These are phyloP conservation scores for Macadamia tetraphylla DNA, from an alignment of 164 flowering plant genomes.

Conservation along the genomic window DNA sequence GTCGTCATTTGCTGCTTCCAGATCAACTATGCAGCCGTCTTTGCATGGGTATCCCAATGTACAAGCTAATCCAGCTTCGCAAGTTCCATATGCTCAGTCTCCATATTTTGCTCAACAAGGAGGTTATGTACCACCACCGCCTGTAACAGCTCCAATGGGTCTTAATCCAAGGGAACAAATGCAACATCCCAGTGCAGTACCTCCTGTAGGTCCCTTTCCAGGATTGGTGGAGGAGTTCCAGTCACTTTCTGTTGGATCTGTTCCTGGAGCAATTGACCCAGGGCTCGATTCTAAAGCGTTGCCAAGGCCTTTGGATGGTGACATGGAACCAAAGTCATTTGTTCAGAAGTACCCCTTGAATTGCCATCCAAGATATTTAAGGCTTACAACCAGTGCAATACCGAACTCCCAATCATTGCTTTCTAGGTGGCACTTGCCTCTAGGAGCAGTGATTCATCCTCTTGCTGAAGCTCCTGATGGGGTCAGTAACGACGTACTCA, in stretches of 20 bases:
- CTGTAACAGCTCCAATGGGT: slow-evolving; percentile 28
- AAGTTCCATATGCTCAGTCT: slow-evolving; percentile 31
- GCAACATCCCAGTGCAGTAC: slow-evolving; percentile 44
- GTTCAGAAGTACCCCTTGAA: slow-evolving; percentile 61
- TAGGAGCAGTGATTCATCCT: slow-evolving; percentile 95
- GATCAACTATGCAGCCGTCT: slow-evolving; percentile 37
- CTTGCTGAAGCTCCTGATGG: slow-evolving; percentile 90
- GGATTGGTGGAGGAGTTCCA: slow-evolving; percentile 78
- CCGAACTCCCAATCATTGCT: slow-evolving; percentile 86
- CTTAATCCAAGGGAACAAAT: slow-evolving; percentile 38
- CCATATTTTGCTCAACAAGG: slow-evolving; percentile 49
- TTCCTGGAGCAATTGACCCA: slow-evolving; percentile 79
- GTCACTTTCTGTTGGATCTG: slow-evolving; percentile 65
- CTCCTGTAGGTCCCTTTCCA: slow-evolving; percentile 49
- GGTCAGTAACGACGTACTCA: slow-evolving; percentile 48
- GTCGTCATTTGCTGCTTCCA: slow-evolving; percentile 26
- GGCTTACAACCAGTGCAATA: slow-evolving; percentile 72
- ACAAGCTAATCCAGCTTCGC: slow-evolving; percentile 38
- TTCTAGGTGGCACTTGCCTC: slow-evolving; percentile 96
- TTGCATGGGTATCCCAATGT: slow-evolving; percentile 48
- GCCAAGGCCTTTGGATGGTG: slow-evolving; percentile 92
- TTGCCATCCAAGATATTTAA: slow-evolving; percentile 69
- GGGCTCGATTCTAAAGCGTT: slow-evolving; percentile 65
- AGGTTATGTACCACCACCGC: slow-evolving; percentile 45
- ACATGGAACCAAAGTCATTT: slow-evolving; percentile 56